A percentile compares a stretch with the other conserved stretches of the same genome.
Evolutionary conservation across 179 eudicot genomes (phyloP).

Genomic region (Beta corolliflora): DNA sequence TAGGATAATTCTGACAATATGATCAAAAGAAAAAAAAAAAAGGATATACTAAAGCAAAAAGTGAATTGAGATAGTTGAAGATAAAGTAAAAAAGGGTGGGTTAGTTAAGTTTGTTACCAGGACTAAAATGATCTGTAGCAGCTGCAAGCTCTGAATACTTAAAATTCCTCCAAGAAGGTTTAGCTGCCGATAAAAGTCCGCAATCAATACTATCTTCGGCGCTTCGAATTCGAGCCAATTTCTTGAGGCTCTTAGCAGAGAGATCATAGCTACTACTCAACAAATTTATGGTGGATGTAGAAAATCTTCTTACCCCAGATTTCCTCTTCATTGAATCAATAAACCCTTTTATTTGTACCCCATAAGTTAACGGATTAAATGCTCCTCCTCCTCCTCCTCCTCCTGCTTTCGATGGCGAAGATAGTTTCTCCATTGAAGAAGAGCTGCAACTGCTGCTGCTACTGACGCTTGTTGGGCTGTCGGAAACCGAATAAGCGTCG

Average conservation of each 20-base stretch:
- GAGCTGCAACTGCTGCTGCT: conserved; percentile 39
- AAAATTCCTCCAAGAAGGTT: conserved; percentile 87
- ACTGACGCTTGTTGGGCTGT: conserved; percentile 34
- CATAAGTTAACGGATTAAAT: conserved; percentile 23
- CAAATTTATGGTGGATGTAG: conserved; percentile 58
- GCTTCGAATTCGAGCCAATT: conserved; percentile 48
- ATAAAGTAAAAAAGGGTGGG: background rate
- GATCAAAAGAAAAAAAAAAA: too few species aligned
- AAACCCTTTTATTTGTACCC: conserved; percentile 52
- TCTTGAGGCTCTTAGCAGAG: conserved; percentile 52
- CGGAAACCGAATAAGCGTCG: conserved; percentile 39
- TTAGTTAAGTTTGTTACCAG: conserved; percentile 47
- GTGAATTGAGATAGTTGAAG: background rate
- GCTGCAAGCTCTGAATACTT: conserved; percentile 57
- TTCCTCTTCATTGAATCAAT: conserved; percentile 50
- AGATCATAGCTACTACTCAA: conserved; percentile 43
- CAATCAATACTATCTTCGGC: conserved; percentile 51
- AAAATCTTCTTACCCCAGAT: conserved; percentile 52
- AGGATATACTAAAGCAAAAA: background rate
- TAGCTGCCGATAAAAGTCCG: conserved; percentile 39
- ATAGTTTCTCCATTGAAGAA: conserved; percentile 22
- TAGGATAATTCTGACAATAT: too few species aligned
- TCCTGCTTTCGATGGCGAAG: background rate
- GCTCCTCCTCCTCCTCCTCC: background rate
- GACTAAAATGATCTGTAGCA: conserved; percentile 70